phyloP scores from a whole-genome alignment of 345 rosid genomes.

The Eucalyptus coolabah region DNA sequence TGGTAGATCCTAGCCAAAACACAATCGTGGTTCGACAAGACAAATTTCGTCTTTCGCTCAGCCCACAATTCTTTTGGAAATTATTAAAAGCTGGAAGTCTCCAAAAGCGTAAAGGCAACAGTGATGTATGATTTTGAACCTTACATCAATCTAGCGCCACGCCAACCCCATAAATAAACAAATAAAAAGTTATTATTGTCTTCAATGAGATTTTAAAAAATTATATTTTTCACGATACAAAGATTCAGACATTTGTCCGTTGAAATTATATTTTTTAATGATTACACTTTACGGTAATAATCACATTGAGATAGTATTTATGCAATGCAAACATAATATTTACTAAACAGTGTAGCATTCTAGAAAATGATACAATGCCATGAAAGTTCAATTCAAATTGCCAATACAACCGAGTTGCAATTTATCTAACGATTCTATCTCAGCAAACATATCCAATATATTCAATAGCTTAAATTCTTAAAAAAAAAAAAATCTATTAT shows the following conservation, averaged over 20 bases:
- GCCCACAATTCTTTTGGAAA: not conserved
- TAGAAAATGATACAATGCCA: not conserved
- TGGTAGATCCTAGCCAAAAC: not conserved
- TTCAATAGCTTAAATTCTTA: too few relatives aligned
- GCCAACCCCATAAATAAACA: not conserved
- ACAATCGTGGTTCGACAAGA: not conserved
- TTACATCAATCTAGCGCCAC: not conserved
- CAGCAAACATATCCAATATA: not conserved
- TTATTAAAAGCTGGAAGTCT: not conserved
- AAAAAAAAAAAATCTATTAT: too few relatives aligned
- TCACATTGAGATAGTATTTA: accelerated
- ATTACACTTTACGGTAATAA: not conserved
- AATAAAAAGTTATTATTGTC: too few relatives aligned
- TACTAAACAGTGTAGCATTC: not conserved
- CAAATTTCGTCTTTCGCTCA: not conserved
- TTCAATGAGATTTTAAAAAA: not conserved
- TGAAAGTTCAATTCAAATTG: not conserved
- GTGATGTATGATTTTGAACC: not conserved
- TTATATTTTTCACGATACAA: not conserved
- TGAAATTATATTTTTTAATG: not conserved
- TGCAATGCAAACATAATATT: not conserved
- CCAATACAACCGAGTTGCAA: not conserved
- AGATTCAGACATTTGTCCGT: not conserved
- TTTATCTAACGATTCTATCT: not conserved
- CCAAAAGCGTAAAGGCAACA: not conserved